These are phyloP conservation scores for Geranium rotundifolium DNA, from an alignment of 345 rosid species.

Conservation along the genomic window DNA sequence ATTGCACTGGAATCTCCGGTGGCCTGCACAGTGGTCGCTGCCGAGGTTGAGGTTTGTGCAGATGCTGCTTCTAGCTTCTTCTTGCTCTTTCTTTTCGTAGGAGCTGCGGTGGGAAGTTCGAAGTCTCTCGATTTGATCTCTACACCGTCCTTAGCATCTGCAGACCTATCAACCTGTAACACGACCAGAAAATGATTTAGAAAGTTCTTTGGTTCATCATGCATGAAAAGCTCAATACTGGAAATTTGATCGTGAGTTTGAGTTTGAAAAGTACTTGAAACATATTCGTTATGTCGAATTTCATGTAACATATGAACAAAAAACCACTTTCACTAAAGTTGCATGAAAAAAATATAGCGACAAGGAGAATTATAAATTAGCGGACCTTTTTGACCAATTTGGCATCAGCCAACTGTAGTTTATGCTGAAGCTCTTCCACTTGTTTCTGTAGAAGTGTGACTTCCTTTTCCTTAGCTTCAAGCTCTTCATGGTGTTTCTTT, in stretches of 20 bases:
- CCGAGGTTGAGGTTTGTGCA: slow-evolving; percentile 26
- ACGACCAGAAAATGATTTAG: not conserved
- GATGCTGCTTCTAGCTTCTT: slow-evolving; percentile 49
- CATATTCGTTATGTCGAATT: too few species aligned
- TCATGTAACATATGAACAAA: not conserved
- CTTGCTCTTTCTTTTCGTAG: slow-evolving; percentile 65
- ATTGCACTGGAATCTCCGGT: slow-evolving; percentile 24
- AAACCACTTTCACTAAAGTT: too few species aligned
- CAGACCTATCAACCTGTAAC: slow-evolving; percentile 25
- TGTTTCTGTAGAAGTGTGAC: slow-evolving; percentile 36
- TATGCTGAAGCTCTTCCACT: slow-evolving; percentile 59
- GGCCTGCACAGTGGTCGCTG: slow-evolving; percentile 20
- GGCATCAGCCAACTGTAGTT: slow-evolving; percentile 48
- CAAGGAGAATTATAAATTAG: slow-evolving; percentile 5
- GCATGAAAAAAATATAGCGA: too few species aligned
- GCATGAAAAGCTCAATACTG: not conserved
- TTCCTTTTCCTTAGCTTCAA: slow-evolving; percentile 51
- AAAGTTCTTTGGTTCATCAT: not conserved
- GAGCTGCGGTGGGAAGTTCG: slow-evolving; percentile 40
- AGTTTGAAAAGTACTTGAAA: too few species aligned
- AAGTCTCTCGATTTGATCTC: slow-evolving; percentile 70
- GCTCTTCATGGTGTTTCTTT: slow-evolving; percentile 50
- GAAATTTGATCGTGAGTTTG: too few species aligned
- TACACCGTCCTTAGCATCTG: slow-evolving; percentile 19
- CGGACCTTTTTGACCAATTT: slow-evolving; percentile 50